Conservation (phyloP, 2,329 filamentous ascomycete genomes). For the Aspergillus aculeatinus region DNA sequence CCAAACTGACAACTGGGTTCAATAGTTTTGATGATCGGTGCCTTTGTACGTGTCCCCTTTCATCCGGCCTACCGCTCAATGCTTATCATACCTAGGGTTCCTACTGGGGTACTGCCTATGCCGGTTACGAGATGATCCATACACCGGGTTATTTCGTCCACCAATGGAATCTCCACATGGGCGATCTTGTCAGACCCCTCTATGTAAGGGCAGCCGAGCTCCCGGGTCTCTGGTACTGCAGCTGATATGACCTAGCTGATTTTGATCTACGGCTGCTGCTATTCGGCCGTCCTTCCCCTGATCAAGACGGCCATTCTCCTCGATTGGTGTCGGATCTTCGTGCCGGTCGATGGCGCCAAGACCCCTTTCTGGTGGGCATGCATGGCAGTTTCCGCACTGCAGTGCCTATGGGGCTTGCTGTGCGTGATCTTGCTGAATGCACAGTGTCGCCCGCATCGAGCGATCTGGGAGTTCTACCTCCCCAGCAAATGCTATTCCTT, state of each 20-base stretch:
- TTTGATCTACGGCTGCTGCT: constrained; percentile 37
- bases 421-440: constrained; percentile 36
- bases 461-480: constrained; percentile 36
- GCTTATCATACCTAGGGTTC: constrained; percentile 13
- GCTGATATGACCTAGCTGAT: constrained; percentile 13
- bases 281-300: constrained; percentile 39
- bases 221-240: too few species aligned
- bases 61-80: neutral
- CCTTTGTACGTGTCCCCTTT: constrained; percentile 2
- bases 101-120: constrained; percentile 24
- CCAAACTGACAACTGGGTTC: neutral
- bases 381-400: constrained; percentile 30
- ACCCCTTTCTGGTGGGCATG: constrained; percentile 40
- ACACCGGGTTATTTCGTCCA: constrained; percentile 22
- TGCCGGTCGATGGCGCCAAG: constrained; percentile 24
- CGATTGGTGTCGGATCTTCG: constrained; percentile 46
- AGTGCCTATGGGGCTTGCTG: constrained; percentile 30
- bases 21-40: constrained; percentile 10
- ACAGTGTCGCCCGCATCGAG: constrained; percentile 35
- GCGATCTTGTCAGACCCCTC: constrained; percentile 17
- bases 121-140: constrained; percentile 16
- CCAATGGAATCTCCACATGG: constrained; percentile 20
- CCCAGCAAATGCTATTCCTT: constrained; percentile 34
- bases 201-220: constrained; percentile 13
- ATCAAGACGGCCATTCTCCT: constrained; percentile 46